Base-by-base conservation (phyloP, 2,329 filamentous ascomycete species). In the Penicillium thymicola region DNA sequence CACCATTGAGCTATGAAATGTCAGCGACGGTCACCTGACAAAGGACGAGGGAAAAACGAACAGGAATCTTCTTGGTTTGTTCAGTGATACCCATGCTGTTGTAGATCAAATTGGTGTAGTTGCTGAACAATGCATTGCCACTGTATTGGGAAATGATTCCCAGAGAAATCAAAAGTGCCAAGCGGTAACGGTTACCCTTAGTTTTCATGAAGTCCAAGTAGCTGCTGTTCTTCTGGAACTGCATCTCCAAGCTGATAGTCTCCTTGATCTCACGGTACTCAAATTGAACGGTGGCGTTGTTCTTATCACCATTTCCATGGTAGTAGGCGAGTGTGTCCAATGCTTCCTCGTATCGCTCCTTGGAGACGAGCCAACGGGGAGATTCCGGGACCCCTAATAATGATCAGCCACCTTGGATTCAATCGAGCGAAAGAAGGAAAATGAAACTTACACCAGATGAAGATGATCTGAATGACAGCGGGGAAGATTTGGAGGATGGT, bases 71-170 rank as follows among this genome's bases (percentile, higher is more conserved):
- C 71, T 81, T 78, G 66, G 81, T 79, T 67, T 83, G 76, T 44
- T 79, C 74, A 1, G 65, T 81, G 66, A 88, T 86, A 43, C 85
- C 85, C 48, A 85, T 84, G 47, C 81, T 81, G 40, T 79, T 74
- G 72, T 87, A 87, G 61, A 89, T 80, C 55, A 80, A 77, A 57
- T 85, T 82, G 65, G 86, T 84, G 70, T 88, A 88, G 73, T 88
- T 88, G 60, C 81, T 85, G 67, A 89, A 84, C 2, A 89, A 74
- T 18, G 83, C 85, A 67, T 88, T 89, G 43, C 86, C 86, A 51
- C 81, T 85, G 74, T 86, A 88, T 71, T 89, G 85, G 2, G 84
- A 87, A 67, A 88, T 86, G 63, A 88, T 73, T 65, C 85, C 86
- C 18, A 89, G 78, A 0, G 83, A 86, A 41, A 87, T 70, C 41